These are phyloP conservation scores for Elaeis oleifera DNA, from an alignment of 202 grass and related monocot species.

Conservation along the genomic window DNA sequence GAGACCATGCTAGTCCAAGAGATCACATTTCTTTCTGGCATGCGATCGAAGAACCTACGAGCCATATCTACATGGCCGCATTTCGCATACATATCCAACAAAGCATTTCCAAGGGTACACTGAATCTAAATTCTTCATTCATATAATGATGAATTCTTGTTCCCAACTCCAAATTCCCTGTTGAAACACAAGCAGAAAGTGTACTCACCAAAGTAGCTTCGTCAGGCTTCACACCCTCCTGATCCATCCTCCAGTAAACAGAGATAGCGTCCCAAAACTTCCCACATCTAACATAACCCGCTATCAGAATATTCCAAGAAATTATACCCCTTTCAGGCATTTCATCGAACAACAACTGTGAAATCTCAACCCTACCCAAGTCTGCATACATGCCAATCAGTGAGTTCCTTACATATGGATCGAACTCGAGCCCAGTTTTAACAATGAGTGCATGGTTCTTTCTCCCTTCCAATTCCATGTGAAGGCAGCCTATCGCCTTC, in stretches of 20 bases:
- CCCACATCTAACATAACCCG: constrained; percentile 34
- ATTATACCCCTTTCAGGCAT: constrained; percentile 27
- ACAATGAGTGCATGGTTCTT: constrained; percentile 32
- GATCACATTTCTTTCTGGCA: constrained; percentile 45
- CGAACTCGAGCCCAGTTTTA: constrained; percentile 44
- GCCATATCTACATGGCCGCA: constrained; percentile 43
- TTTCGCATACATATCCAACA: constrained; percentile 59
- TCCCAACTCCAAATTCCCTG: constrained; percentile 36
- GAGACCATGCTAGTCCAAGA: constrained; percentile 51
- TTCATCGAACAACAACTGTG: constrained; percentile 54
- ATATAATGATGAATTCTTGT: constrained; percentile 45
- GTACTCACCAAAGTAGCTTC: constrained; percentile 27
- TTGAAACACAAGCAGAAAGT: constrained; percentile 36
- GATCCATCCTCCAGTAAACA: constrained; percentile 32
- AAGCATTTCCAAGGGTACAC: constrained; percentile 42
- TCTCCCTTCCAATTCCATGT: constrained; percentile 31
- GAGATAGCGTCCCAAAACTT: constrained; percentile 28
- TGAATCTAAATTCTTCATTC: constrained; percentile 33
- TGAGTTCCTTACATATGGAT: constrained; percentile 45
- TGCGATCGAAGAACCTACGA: constrained; percentile 32
- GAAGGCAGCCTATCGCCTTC: constrained; percentile 40
- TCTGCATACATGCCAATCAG: constrained; percentile 42
- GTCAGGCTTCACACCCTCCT: constrained; percentile 29
- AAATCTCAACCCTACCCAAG: constrained; percentile 20
- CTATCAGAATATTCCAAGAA: constrained; percentile 53